A percentile compares a stretch with the other conserved stretches of the same genome.
Evolutionary conservation across 2,329 filamentous ascomycete species (phyloP).

Genomic region (Fusarium sp.): DNA sequence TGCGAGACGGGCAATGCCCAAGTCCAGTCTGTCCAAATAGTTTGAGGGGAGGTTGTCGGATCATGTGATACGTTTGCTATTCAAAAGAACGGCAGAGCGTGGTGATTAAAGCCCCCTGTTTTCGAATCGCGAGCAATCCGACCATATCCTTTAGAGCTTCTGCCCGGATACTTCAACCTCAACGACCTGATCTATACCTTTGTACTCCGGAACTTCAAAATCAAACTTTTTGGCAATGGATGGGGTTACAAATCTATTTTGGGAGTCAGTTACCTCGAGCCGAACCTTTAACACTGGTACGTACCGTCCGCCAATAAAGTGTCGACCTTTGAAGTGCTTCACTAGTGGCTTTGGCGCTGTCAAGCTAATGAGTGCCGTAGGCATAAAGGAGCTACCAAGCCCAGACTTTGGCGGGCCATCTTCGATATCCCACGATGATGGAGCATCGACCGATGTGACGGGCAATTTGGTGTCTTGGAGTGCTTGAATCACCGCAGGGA

Average conservation of each 20-base stretch:
- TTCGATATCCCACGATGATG: slow-evolving; percentile 95
- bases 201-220: slow-evolving; percentile 84
- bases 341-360: slow-evolving; percentile 94
- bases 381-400: slow-evolving; percentile 83
- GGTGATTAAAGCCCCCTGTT: slow-evolving; percentile 14
- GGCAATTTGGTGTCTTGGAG: slow-evolving; percentile 79
- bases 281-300: slow-evolving; percentile 45
- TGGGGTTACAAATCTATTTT: slow-evolving; percentile 78
- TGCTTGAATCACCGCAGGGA: slow-evolving; percentile 81
- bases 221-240: slow-evolving; percentile 86
- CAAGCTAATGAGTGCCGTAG: slow-evolving; percentile 83
- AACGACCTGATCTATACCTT: slow-evolving; percentile 88
- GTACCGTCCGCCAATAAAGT: slow-evolving; percentile 90
- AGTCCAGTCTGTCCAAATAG: slow-evolving; percentile 71
- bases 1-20: slow-evolving; percentile 67
- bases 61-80: slow-evolving; percentile 59
- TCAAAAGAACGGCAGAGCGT: slow-evolving; percentile 20
- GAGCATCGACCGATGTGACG: slow-evolving; percentile 90
- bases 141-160: slow-evolving; percentile 61
- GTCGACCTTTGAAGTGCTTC: slow-evolving; percentile 84
- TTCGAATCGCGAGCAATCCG: slow-evolving; percentile 7
- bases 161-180: slow-evolving; percentile 71
- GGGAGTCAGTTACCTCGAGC: slow-evolving; percentile 29
- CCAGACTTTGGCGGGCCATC: slow-evolving; percentile 82
- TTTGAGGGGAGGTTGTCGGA: slow-evolving; percentile 65